Percentiles rank a stretch among this genome's conserved stretches.
Conservation (phyloP, 352 stramenopile species). For the Pythium dissimile region DNA sequence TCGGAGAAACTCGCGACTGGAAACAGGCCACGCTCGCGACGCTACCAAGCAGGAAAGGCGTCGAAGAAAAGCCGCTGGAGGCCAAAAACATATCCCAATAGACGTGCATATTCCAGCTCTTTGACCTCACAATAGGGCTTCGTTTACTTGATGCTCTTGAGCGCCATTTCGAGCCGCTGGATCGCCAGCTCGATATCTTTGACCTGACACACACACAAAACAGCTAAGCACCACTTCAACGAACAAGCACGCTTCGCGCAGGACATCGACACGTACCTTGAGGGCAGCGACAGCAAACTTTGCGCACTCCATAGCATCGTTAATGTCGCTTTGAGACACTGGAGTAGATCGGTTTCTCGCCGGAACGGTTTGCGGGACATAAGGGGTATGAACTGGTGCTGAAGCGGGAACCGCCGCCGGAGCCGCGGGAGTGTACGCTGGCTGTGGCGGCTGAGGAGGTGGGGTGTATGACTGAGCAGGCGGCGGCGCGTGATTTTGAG, state of each 20-base stretch:
- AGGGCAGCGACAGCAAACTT: constrained; percentile 81
- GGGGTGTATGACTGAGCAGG: constrained; percentile 10
- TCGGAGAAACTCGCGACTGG: constrained; percentile 69
- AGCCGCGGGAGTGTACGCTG: constrained; percentile 5
- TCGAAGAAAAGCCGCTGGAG: constrained; percentile 40
- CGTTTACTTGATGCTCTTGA: constrained; percentile 56
- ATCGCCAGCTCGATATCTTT: constrained; percentile 80
- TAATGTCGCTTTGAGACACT: constrained; percentile 67
- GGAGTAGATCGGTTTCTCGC: constrained; percentile 29
- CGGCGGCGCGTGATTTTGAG: constrained; percentile 1
- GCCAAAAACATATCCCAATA: not conserved
- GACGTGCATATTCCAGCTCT: constrained; percentile 1
- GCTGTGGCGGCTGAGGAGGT: constrained; percentile 1
- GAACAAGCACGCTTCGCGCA: not conserved
- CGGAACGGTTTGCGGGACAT: constrained; percentile 15
- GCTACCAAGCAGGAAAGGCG: constrained; percentile 66
- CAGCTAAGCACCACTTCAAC: not conserved
- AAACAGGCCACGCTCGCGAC: constrained; percentile 62
- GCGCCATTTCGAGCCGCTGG: constrained; percentile 73
- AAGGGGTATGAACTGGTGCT: constrained; percentile 11
- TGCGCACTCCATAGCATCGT: constrained; percentile 78
- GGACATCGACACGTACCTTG: constrained; percentile 41
- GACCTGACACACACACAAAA: constrained; percentile 32
- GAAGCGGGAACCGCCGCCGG: constrained; percentile 4
- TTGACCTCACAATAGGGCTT: not conserved